Evolutionary conservation across 179 eudicot species (phyloP), one percentile per base, ranked within the genome.

Genomic region (Spergularia azorica): DNA sequence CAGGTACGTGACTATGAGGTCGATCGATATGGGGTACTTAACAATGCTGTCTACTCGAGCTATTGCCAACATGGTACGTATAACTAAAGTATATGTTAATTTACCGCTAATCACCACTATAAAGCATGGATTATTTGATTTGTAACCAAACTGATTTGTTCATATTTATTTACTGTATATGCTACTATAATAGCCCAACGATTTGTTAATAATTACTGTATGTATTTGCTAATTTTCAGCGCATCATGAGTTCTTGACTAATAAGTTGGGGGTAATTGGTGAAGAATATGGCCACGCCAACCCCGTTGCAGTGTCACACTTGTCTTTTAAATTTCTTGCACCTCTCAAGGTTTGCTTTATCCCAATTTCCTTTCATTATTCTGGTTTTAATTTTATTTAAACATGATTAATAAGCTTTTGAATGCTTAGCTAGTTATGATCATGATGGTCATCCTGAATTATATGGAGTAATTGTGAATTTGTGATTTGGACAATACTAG

Each of bases 11-110:
- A 73, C 8, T 73, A 73, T 73, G 76, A 73, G 46, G 54, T 73
- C 5, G 76, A 60, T 43, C 76, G 61, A 6, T 73, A 73, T 60
- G 76, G 76, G 26, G 76, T 73, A 39, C 67, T 73, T 61, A 58
- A 73, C 8, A 73, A 73, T 20, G 76, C 76, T 0, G 67, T 73
- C 5, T 73, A 73, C 60, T 59, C 76, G 12, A 73, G 76, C 66
- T 73, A 73, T 73, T 73, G 76, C 39, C 76, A 73, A 73, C 76
- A 73, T 43, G 76, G 76, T 73, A 73, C 5, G 74, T 71, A 11
- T 15, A 17, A 20, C 17, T 58, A 7, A 56, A 56, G 16, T 56
- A 56, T 56, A 15, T 26, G 36, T 32, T 32, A 56, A 56, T 15
- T 56, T 12, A 56, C 1, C 60, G 15, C 16, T 10, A 56, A 56